Percentiles rank a stretch among this genome's conserved stretches.
Conservation (phyloP, 2,329 filamentous ascomycete genomes). For the Colletotrichum tamarilloi region DNA sequence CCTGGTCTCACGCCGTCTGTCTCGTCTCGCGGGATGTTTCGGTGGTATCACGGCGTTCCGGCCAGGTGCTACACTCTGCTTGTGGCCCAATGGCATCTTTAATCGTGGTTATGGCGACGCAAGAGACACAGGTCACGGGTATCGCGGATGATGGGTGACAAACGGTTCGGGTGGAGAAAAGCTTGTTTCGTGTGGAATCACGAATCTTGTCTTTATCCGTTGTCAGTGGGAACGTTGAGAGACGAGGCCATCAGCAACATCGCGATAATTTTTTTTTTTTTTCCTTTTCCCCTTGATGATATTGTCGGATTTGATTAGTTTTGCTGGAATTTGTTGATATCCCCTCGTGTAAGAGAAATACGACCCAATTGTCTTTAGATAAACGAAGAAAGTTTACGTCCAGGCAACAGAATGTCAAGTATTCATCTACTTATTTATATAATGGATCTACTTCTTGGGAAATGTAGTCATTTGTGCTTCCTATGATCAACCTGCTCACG, state of each 20-base stretch:
- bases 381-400: neutral
- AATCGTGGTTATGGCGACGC: neutral
- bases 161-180: neutral
- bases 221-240: neutral
- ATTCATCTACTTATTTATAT: neutral
- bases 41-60: neutral
- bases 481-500: neutral
- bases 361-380: conserved; percentile 18
- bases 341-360: conserved; percentile 28
- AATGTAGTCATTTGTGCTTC: neutral
- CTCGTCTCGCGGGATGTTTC: neutral
- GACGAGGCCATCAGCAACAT: neutral
- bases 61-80: neutral
- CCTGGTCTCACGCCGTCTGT: neutral
- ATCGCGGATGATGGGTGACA: neutral
- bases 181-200: conserved; percentile 10
- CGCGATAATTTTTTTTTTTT: neutral
- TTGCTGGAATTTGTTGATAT: conserved; percentile 31
- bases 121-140: neutral
- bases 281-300: neutral
- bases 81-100: neutral
- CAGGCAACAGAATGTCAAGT: neutral
- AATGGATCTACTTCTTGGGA: neutral
- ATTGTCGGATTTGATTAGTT: neutral
- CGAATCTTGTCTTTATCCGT: neutral